Evolutionary conservation across 2,329 filamentous ascomycete genomes (phyloP), one percentile per base, ranked within the genome.

Genomic region (Cladophialophora psammophila): DNA sequence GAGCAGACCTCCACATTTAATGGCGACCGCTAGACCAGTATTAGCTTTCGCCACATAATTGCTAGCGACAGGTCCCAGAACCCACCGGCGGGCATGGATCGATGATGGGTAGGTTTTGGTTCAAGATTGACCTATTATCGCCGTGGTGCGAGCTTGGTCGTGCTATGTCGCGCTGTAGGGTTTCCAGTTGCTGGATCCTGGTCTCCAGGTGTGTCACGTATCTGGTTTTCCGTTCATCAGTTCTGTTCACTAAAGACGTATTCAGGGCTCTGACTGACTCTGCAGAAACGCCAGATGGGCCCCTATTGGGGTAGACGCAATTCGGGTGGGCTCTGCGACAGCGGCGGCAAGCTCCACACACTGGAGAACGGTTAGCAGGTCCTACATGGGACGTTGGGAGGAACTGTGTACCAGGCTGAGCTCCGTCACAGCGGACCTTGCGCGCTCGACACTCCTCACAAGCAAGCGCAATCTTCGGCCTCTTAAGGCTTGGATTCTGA

Each of bases 391-490:
- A 35, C 10, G 12, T 1, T 6, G 12, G 36, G 54, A 13, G 13
- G 26, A 31, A 35, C 7, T 38, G 8, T 12, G 12, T 9, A 56
- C 54, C 54, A 12, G 54, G 54, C 26, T 56, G 54, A 5, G 15
- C 54, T n/a, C 54, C 54, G 15, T 56, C 54, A 56, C 54, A 56
- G 5, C 54, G 54, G 13, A 56, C 54, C 54, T 56, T 56, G 2
- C 54, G 54, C 12, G 35, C 32, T 20, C 54, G 54, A 56, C 54
- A 56, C 35, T 56, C 54, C 1, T 38, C 32, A 12, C 54, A 56
- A 20, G 54, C 54, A 18, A 32, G 54, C 1, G 54, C 20, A 20
- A 56, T 56, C 13, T 56, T 56, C 50, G 50, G 50, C 20, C 50
- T 31, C 15, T 53, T 53, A 18, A 42, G 40, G 40, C 15, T n/a